Evolutionary conservation across 2,329 filamentous ascomycete genomes (phyloP), one percentile per base, ranked within the genome.

Genomic region (Neurospora sp.): DNA sequence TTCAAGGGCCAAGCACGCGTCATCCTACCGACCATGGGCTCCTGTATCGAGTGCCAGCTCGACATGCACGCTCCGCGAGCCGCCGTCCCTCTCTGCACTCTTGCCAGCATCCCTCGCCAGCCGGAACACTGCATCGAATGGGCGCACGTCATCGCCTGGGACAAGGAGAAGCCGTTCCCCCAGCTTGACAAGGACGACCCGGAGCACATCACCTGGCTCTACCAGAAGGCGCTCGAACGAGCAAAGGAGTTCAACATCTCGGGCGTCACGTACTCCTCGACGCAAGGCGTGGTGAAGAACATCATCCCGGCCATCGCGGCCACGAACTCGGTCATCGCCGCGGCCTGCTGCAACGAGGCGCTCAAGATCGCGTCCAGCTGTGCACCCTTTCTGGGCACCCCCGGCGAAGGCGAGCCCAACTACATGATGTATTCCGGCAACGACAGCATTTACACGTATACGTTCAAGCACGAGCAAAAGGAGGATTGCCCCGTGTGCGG

Each of bases 371-470:
- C 91, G 58, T 97, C 93, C 15, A 89, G 86, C 67, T 88, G 90
- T 43, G 96, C 95, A 39, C 93, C 95, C 0, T 90, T 89, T 73
- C 84, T 99, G 17, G 92, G 91, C 13, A 84, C 88, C 73, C 73
- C 74, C 15, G 73, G 74, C 66, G 70, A 74, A 4, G 89, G 91
- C 66, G 91, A 91, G 70, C 52, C 52, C 28, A 97, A 97, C 79
- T 99, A 99, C 82, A 98, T 98, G 94, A 97, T 97, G 92, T 99
- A 99, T 80, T 97, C 93, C 13, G 96, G 96, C 66, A 94, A 98
- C 77, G 95, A 97, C 77, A 88, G 91, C 74, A 91, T 99, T 74
- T 99, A 99, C 83, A 99, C 96, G 0, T 97, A 97, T 80, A 99
- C 96, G 0, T 99, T 98, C 79, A 90, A 93, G 77, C 93, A 97